Evolutionary conservation across 441 rosid species (phyloP).

Genomic region (Pelargonium citronellum): DNA sequence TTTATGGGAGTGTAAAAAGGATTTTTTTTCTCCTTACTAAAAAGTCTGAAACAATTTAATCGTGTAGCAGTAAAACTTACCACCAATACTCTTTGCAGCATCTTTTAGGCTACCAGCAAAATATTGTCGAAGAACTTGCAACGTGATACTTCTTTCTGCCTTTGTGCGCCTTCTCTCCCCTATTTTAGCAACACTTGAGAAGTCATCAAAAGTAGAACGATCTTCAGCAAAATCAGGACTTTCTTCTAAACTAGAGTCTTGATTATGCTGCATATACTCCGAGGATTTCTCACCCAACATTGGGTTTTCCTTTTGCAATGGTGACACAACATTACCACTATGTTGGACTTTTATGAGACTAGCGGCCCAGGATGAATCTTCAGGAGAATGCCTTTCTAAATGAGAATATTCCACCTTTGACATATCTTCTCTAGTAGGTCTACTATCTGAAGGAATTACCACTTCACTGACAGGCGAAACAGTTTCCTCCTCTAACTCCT

Average conservation of each 20-base stretch:
- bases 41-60: neutral
- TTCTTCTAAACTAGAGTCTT: constrained; percentile 32
- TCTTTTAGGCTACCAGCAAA: constrained; percentile 86
- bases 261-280: constrained; percentile 22
- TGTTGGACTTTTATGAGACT: constrained; percentile 28
- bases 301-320: constrained; percentile 22
- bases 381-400: constrained; percentile 33
- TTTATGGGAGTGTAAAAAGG: no score
- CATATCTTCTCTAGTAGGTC: no score
- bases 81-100: constrained; percentile 80
- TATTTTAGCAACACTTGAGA: constrained; percentile 34
- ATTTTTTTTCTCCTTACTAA: no score
- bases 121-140: constrained; percentile 62
- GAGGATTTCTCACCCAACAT: constrained; percentile 25
- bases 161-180: constrained; percentile 56
- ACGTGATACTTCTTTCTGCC: constrained; percentile 59
- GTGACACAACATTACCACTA: constrained; percentile 24
- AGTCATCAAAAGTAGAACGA: constrained; percentile 37
- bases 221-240: constrained; percentile 38
- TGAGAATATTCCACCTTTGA: constrained; percentile 4
- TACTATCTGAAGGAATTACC: no score
- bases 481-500: constrained; percentile 58
- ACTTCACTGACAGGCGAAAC: neutral
- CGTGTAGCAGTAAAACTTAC: constrained; percentile 36
- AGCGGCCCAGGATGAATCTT: constrained; percentile 30